Evolutionary conservation across 2,329 filamentous ascomycete species (phyloP).

Genomic region (Aureobasidium sp.): DNA sequence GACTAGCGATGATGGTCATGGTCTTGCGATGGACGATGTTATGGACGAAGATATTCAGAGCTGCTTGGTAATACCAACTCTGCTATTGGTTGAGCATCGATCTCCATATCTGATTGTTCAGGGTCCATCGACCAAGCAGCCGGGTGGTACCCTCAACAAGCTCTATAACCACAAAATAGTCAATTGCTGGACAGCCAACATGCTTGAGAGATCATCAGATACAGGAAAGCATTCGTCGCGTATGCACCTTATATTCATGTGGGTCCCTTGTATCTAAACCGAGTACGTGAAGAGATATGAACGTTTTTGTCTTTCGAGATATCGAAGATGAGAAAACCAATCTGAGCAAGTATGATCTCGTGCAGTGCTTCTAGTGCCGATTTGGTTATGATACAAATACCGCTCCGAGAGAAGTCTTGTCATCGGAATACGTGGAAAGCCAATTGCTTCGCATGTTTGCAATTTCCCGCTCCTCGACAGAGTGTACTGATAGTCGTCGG

Average conservation of each 20-base stretch:
- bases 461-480: neutral
- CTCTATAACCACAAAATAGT: neutral
- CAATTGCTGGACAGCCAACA: neutral
- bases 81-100: neutral
- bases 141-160: neutral
- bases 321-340: neutral
- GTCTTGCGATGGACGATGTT: neutral
- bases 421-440: neutral
- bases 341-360: fast-evolving
- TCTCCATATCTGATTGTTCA: neutral
- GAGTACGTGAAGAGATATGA: no score
- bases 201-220: no score
- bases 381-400: neutral
- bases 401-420: neutral
- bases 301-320: neutral
- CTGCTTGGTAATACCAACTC: neutral
- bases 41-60: neutral
- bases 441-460: neutral
- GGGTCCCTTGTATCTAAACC: no score
- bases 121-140: neutral
- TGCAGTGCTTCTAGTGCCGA: neutral
- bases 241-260: no score
- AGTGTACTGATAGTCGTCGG: neutral
- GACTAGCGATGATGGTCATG: no score
- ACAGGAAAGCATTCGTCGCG: no score